Conservation (phyloP, 805 yeast genomes). For the Alloascoidea africana region DNA sequence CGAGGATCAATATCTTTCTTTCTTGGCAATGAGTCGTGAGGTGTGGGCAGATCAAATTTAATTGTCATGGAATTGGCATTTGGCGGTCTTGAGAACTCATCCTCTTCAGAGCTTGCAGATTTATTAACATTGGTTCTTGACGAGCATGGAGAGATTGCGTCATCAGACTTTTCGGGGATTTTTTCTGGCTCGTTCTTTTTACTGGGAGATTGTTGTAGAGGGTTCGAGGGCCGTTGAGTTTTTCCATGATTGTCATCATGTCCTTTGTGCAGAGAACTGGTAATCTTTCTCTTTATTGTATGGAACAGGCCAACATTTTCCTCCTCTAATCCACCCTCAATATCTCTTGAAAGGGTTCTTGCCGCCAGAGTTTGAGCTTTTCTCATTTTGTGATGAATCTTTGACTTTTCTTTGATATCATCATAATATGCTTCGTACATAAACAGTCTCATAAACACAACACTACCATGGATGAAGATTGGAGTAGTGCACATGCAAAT, state of each 20-base stretch:
- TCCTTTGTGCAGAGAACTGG: background rate
- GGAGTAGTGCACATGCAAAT: slow-evolving; percentile 65
- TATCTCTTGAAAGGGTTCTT: slow-evolving; percentile 16
- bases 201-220: too few species aligned
- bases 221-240: too few species aligned
- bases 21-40: slow-evolving; percentile 11
- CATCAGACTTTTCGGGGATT: background rate
- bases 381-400: slow-evolving; percentile 66
- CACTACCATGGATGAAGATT: slow-evolving; percentile 67
- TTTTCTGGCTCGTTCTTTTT: background rate
- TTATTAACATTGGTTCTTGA: background rate
- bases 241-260: background rate
- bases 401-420: slow-evolving; percentile 65
- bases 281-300: too few species aligned
- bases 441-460: slow-evolving; percentile 66
- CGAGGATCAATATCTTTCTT: slow-evolving; percentile 49
- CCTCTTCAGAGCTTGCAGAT: background rate
- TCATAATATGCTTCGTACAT: slow-evolving; percentile 86
- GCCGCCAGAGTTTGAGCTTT: slow-evolving; percentile 62
- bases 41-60: slow-evolving; percentile 42
- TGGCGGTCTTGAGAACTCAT: slow-evolving; percentile 2
- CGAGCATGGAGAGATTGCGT: too few species aligned
- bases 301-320: background rate
- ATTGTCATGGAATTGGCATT: slow-evolving; percentile 29
- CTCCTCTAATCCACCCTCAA: background rate